Conservation (phyloP, 176 grass and related monocot species). For the Carex littledalei region DNA sequence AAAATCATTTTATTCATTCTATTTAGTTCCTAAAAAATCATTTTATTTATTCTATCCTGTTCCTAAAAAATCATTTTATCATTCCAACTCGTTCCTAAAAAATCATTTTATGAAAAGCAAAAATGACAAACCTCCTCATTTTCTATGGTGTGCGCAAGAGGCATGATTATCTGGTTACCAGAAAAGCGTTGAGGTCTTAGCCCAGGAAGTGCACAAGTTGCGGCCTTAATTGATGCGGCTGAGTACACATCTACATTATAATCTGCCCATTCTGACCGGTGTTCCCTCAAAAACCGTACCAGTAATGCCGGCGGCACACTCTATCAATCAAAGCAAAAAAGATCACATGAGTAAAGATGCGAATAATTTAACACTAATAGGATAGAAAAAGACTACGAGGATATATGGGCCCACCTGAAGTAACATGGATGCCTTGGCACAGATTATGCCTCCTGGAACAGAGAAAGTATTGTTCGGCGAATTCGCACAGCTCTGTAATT, state of each 20-base stretch:
- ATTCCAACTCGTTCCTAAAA: no score
- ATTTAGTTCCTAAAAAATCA: no score
- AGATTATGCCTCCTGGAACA: slow-evolving; percentile 72
- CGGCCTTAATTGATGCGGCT: slow-evolving; percentile 56
- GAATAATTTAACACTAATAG: not conserved
- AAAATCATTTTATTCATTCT: no score
- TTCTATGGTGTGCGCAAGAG: slow-evolving; percentile 87
- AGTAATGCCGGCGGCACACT: slow-evolving; percentile 84
- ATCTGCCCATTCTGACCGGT: slow-evolving; percentile 98
- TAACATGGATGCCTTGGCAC: slow-evolving; percentile 96
- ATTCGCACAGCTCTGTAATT: slow-evolving; percentile 35
- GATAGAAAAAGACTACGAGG: not conserved
- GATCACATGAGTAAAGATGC: not conserved
- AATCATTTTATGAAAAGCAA: not conserved
- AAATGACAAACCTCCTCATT: slow-evolving; percentile 85
- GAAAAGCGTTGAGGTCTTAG: slow-evolving; percentile 67
- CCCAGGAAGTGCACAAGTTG: slow-evolving; percentile 58
- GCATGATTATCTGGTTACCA: slow-evolving; percentile 83
- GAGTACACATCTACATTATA: slow-evolving; percentile 92
- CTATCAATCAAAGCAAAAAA: slow-evolving; percentile 40
- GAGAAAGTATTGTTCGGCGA: slow-evolving; percentile 44
- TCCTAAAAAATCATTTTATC: no score
- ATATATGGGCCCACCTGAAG: slow-evolving; percentile 56
- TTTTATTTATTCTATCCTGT: no score
- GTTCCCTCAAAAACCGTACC: slow-evolving; percentile 80